Base-by-base conservation (phyloP, 1,284 basidiomycete species). In the Ustilago loliicola region DNA sequence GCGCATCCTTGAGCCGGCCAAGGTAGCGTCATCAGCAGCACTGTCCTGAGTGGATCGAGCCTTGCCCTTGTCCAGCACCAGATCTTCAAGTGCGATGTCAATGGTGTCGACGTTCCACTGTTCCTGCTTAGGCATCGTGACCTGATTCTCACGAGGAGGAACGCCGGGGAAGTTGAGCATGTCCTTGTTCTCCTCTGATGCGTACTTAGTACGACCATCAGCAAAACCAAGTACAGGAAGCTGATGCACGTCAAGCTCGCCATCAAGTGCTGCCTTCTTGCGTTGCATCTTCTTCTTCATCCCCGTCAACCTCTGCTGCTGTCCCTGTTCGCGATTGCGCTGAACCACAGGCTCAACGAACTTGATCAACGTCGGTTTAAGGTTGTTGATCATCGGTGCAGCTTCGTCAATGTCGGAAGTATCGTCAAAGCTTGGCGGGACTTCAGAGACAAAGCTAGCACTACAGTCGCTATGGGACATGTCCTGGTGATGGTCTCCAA, bases 31-130 rank as follows among this genome's bases (percentile, higher is more conserved):
- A 3, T 30, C 55, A 10, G 51, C 50, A 1, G 54, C 23, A 30
- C 38, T 34, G 15, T 38, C 36, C 15, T 21, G 30, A 3, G 32
- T n/a, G 23, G 55, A 60, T 21, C 51, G 50, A 3, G 38, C 19
- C 52, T 72, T 67, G 17, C 57, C 60, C 48, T 67, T 71, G 48
- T 62, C 45, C 11, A 76, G 61, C 23, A 71, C 56, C 25, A 77
- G 42, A 42, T 77, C 74, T 25, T 77, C 69, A 19, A 77, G 61
- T 7, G 69, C 65, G 48, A 77, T 71, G 19, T 77, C 69, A 25
- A 77, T 58, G 19, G 74, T 42, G 59, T 77, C 74, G 30, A 77
- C 66, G 55, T 72, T 72, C 74, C 74, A 77, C 61, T 72, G 65
- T 27, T 77, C 65, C 7, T 68, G 53, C 40, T 59, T 59, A 5